Evolutionary conservation across 768 basidiomycete species (phyloP), one percentile per base, ranked within the genome.

Genomic region (Suillus clintonianus): DNA sequence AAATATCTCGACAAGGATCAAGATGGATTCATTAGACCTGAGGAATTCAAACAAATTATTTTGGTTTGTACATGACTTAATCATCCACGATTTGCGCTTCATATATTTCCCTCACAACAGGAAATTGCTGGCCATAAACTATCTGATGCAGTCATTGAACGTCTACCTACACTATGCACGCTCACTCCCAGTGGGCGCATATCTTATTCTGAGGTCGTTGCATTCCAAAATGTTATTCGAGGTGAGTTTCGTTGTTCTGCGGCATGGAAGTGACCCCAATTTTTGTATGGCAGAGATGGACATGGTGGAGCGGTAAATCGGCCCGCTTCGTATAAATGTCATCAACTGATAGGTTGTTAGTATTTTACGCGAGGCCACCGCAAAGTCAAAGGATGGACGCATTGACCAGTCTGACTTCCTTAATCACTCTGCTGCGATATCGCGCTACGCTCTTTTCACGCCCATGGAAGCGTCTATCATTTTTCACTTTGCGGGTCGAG

Each of bases 401-500:
- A 98, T 99, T 80, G 91, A 94, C 76, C 89, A 95, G 72, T 86
- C 88, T n/a, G 97, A 99, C 77, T 99, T 99, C 78, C 83, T 97
- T 63, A 91, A 98, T 74, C 82, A 97, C 74, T 86, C 95, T 15
- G 89, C 92, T 32, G 85, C 89, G 41, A 90, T 82, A 68, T 94
- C 96, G 68, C 91, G 97, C 42, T 98, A 99, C 76, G 91, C 94
- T 43, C 85, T 97, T 59, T 98, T 98, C 77, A 96, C 95, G 0
- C 97, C 97, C 5, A 97, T 98, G 93, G 97, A 99, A 76, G 94
- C 92, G n/a, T 87, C 91, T 60, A 97, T 99, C 71, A 89, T 99
- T 71, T 99, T 98, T 80, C 97, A 99, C 76, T 99, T 98, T 79
- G 95, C 95, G 32, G 89, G 92, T 14, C 86, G 95, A 54, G 96